Conservation (phyloP, 495 filamentous ascomycete genomes). For the Penicillium argentinense region DNA sequence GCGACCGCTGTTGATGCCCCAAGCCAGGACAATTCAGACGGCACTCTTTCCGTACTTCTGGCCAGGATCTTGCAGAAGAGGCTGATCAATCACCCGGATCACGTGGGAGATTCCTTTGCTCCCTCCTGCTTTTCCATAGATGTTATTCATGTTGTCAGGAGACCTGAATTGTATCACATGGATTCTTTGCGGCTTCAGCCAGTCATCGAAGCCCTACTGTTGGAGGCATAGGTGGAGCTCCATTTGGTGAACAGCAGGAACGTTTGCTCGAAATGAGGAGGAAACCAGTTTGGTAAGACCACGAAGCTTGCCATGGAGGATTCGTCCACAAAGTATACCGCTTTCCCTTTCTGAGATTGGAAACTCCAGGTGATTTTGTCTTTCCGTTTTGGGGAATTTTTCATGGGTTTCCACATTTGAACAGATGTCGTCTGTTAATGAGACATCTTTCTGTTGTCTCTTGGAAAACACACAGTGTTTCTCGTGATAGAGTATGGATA, state of each 20-base stretch:
- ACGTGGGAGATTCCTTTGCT: conserved; percentile 19
- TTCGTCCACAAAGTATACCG: no score
- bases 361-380: conserved; percentile 66
- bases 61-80: conserved; percentile 56
- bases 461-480: conserved; percentile 34
- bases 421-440: conserved; percentile 20
- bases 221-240: conserved; percentile 60
- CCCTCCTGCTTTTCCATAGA: conserved; percentile 51
- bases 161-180: conserved; percentile 63
- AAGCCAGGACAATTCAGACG: conserved; percentile 58
- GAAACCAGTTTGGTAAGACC: conserved; percentile 52
- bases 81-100: conserved; percentile 52
- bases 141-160: conserved; percentile 66
- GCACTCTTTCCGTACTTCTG: conserved; percentile 60
- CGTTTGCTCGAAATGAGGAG: conserved; percentile 60
- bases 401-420: conserved; percentile 63
- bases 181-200: conserved; percentile 50
- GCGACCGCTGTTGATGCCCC: conserved; percentile 60
- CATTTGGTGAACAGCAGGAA: conserved; percentile 64
- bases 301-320: background rate
- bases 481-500: conserved; percentile 53
- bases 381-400: conserved; percentile 56
- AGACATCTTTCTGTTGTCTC: conserved; percentile 41
- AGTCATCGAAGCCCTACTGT: conserved; percentile 56
- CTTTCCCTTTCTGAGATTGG: no score